Conservation (phyloP, 306 rosid genomes). For the Biancaea sappan region DNA sequence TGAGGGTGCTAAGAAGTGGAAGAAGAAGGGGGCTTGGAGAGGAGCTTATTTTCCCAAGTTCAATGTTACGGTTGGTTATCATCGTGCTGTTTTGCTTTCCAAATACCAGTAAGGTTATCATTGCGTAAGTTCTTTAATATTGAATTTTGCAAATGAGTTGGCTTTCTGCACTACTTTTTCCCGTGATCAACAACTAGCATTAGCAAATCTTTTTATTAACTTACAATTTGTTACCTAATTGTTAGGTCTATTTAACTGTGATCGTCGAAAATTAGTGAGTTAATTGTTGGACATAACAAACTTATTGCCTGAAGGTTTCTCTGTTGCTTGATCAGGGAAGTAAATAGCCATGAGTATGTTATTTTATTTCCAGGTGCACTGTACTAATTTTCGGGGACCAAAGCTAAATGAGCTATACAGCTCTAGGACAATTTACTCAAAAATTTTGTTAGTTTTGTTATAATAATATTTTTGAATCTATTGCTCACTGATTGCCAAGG, state of each 20-base stretch:
- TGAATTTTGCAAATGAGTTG: not conserved
- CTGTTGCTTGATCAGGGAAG: not conserved
- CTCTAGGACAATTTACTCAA: not conserved
- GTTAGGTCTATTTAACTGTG: not conserved
- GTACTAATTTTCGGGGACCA: not conserved
- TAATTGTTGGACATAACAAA: too few relatives aligned
- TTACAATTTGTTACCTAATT: not conserved
- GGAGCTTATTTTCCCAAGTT: conserved; percentile 87
- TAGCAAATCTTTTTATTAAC: not conserved
- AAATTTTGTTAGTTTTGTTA: not conserved
- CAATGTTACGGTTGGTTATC: conserved; percentile 80
- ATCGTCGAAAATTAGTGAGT: not conserved
- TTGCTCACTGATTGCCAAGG: not conserved
- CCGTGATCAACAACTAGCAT: not conserved
- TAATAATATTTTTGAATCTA: too few relatives aligned
- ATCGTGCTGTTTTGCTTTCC: conserved; percentile 88
- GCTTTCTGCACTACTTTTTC: not conserved
- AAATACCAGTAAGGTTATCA: conserved; percentile 60
- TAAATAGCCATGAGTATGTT: not conserved
- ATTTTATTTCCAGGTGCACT: not conserved
- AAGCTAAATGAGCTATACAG: too few relatives aligned
- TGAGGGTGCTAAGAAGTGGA: conserved; percentile 75
- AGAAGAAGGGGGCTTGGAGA: conserved; percentile 88
- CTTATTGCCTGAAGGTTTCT: too few relatives aligned
- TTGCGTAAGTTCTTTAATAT: not conserved